phyloP scores from a whole-genome alignment of 2,329 filamentous ascomycete species.

The Monosporascus sp. region DNA sequence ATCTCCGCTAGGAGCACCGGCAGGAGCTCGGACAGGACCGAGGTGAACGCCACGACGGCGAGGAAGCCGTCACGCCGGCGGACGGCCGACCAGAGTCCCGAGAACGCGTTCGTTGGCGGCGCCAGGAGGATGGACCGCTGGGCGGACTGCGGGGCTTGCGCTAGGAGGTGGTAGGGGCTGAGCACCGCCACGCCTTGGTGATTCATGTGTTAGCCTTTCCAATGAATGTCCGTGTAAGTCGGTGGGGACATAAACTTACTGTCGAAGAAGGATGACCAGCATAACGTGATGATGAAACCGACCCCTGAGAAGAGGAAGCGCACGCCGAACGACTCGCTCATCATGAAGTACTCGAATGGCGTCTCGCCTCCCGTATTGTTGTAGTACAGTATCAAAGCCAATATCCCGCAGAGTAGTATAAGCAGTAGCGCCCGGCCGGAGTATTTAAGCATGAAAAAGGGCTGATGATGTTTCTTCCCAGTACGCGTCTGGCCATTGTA shows the following conservation, averaged over 20 bases:
- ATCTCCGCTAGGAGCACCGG: slow-evolving; percentile 33
- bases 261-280: slow-evolving; percentile 32
- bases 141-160: slow-evolving; percentile 19
- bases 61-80: slow-evolving; percentile 27
- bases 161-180: slow-evolving; percentile 31
- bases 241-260: slow-evolving; percentile 18
- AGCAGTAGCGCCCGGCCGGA: slow-evolving; percentile 17
- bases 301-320: slow-evolving; percentile 34
- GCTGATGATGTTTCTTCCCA: slow-evolving; percentile 14
- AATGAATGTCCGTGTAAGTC: no score
- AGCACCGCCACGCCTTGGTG: slow-evolving; percentile 28
- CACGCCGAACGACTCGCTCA: slow-evolving; percentile 32
- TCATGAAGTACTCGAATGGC: slow-evolving; percentile 36
- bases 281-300: slow-evolving; percentile 31
- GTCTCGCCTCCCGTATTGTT: slow-evolving; percentile 27
- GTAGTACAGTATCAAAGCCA: slow-evolving; percentile 32
- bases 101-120: slow-evolving; percentile 25
- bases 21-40: slow-evolving; percentile 32
- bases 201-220: neutral
- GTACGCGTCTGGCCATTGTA: neutral
- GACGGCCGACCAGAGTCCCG: slow-evolving; percentile 28
- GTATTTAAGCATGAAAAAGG: slow-evolving; percentile 25
- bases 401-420: slow-evolving; percentile 20
- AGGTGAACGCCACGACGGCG: slow-evolving; percentile 24
- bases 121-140: slow-evolving; percentile 29